Evolutionary conservation across 169 alveolate species (phyloP), one percentile per base, ranked within the genome.

Genomic region (Besnoitia besnoiti): DNA sequence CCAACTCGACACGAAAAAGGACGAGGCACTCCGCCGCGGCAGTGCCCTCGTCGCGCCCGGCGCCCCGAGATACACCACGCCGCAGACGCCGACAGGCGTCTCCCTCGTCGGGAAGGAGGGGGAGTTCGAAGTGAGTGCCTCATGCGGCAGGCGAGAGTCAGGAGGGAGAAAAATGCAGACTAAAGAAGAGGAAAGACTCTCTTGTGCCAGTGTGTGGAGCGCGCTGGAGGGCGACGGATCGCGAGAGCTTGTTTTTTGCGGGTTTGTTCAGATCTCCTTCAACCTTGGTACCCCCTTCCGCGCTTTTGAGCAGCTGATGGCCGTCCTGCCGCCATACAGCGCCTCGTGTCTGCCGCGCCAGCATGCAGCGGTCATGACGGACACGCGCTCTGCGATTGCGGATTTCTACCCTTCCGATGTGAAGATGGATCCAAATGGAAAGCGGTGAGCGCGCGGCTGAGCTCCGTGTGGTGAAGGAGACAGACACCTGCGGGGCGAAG

Each of bases 311-410:
- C 99, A 99, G 96, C 94, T 99, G 79, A 95, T 99, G 97, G 96
- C 99, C 37, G 99, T 99, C 76, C 96, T 99, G 84, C 99, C 99
- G 21, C 98, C 99, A 27, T 93, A 98, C 93, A 96, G 99, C 47
- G 85, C 90, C 46, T 30, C 49, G 0, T 90, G 87, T 80, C 21
- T 93, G 49, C 95, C 95, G 50, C 67, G 19, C 46, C 90, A 79
- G 89, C 79, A 59, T 33, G 82, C 76, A 42, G 51, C 27, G 55
- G 90, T 96, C 19, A 80, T 96, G 93, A 79, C 88, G 8, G 90
- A 93, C 7, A 95, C 96, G 0, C 67, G 76, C 16, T 95, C 93
- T 27, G 85, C 95, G 33, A 85, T 97, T 47, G 95, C 94, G 44
- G 98, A 97, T 92, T 97, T 97, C 93, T 97, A 97, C 87, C 99